phyloP scores from a whole-genome alignment of 75 land plant species.

The Isoetes taiwanensis region DNA sequence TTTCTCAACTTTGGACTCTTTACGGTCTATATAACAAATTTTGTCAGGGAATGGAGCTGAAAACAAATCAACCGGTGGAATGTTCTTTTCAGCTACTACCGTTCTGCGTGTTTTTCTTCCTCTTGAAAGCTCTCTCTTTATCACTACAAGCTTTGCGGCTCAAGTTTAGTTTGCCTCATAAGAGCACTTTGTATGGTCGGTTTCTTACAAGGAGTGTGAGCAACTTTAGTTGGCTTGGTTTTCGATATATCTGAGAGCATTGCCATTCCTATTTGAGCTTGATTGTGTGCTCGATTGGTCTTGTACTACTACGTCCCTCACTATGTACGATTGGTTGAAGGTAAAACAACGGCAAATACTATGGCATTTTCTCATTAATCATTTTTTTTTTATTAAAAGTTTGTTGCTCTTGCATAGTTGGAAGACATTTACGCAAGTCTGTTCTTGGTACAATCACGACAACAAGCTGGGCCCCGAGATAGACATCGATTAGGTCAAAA shows the following conservation, averaged over 20 bases:
- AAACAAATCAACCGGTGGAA: too few relatives aligned
- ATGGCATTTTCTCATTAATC: too few relatives aligned
- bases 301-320: slow-evolving; percentile 88
- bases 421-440: slow-evolving; percentile 96
- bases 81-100: slow-evolving; percentile 44
- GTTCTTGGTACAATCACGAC: slow-evolving; percentile 91
- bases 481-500: slow-evolving; percentile 72
- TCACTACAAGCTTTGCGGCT: slow-evolving; percentile 85
- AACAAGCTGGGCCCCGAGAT: slow-evolving; percentile 58
- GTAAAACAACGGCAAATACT: too few relatives aligned
- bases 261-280: slow-evolving; percentile 92
- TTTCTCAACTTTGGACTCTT: slow-evolving; percentile 60
- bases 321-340: slow-evolving; percentile 99
- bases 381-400: too few relatives aligned
- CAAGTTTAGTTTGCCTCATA: slow-evolving; percentile 76
- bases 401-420: slow-evolving; percentile 29
- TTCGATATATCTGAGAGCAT: slow-evolving; percentile 70
- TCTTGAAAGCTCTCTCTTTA: slow-evolving; percentile 74
- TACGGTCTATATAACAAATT: slow-evolving; percentile 57
- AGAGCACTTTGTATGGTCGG: slow-evolving; percentile 79
- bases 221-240: slow-evolving; percentile 61
- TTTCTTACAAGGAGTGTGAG: slow-evolving; percentile 73
- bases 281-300: slow-evolving; percentile 99
- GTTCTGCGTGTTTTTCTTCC: slow-evolving; percentile 68
- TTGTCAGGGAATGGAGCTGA: slow-evolving; percentile 87